phyloP scores from a whole-genome alignment of 1,284 basidiomycete genomes.

The Ganoderma leucocontextum region DNA sequence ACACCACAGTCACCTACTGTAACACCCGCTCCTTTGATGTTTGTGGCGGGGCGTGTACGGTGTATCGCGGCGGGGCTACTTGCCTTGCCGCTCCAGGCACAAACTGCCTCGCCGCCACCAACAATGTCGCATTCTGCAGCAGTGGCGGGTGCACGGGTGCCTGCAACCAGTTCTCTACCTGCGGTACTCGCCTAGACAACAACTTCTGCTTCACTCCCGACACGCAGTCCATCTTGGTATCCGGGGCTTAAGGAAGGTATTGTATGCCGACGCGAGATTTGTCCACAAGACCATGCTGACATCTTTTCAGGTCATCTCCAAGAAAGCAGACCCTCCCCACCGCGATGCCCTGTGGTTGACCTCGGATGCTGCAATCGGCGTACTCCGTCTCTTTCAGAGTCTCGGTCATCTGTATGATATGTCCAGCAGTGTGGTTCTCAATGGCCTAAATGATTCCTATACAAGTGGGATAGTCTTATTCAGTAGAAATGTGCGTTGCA shows the following conservation, averaged over 20 bases:
- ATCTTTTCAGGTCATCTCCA: too few relatives aligned
- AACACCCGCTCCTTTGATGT: not conserved
- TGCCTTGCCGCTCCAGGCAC: conserved; percentile 8
- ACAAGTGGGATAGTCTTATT: too few relatives aligned
- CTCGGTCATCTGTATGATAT: too few relatives aligned
- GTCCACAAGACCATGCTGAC: too few relatives aligned
- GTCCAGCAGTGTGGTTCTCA: too few relatives aligned
- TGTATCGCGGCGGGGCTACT: not conserved
- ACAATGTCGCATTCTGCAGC: conserved; percentile 15
- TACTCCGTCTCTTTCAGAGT: too few relatives aligned
- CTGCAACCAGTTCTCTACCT: conserved; percentile 13
- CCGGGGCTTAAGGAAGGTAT: not conserved
- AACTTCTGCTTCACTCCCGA: conserved; percentile 12
- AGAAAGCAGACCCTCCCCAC: too few relatives aligned
- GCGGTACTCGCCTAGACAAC: not conserved
- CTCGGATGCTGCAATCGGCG: too few relatives aligned
- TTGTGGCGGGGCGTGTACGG: conserved; percentile 4
- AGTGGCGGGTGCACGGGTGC: not conserved
- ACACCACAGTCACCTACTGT: conserved; percentile 14
- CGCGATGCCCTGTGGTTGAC: too few relatives aligned
- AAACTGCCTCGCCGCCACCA: conserved; percentile 5
- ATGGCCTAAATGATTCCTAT: too few relatives aligned
- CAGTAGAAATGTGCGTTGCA: too few relatives aligned
- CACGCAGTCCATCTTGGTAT: conserved; percentile 10
- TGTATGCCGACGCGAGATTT: too few relatives aligned